Percentiles rank a stretch among this genome's conserved stretches.
phyloP scores from a whole-genome alignment of 1,139 yeast species.

The Meyerozyma elateridarum region DNA sequence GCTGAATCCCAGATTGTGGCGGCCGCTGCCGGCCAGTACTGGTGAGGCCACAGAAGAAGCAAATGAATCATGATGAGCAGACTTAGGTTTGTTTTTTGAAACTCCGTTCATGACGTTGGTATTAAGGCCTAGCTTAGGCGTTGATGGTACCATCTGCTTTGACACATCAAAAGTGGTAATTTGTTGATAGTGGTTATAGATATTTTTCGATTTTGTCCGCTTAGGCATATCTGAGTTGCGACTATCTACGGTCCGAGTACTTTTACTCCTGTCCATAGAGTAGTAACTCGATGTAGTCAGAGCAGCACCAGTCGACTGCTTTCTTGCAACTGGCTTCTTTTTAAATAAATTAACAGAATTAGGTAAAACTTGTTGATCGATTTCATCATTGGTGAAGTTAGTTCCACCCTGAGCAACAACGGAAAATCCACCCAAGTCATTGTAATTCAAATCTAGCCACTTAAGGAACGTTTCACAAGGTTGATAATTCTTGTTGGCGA shows the following conservation, averaged over 20 bases:
- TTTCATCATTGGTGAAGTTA: slow-evolving; percentile 11
- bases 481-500: slow-evolving; percentile 25
- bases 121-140: slow-evolving; percentile 1
- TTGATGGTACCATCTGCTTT: background rate
- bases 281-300: too few species aligned
- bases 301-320: slow-evolving; percentile 5
- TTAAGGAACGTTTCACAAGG: slow-evolving; percentile 22
- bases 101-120: background rate
- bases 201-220: slow-evolving; percentile 16
- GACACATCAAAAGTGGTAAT: background rate
- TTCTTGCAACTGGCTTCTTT: slow-evolving; percentile 9
- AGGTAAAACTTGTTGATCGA: slow-evolving; percentile 14
- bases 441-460: slow-evolving; percentile 27
- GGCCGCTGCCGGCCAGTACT: too few species aligned
- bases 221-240: slow-evolving; percentile 10
- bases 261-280: slow-evolving; percentile 5
- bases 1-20: too few species aligned
- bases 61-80: too few species aligned
- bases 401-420: slow-evolving; percentile 7
- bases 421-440: slow-evolving; percentile 12
- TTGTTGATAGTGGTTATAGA: slow-evolving; percentile 22
- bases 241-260: slow-evolving; percentile 7
- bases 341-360: slow-evolving; percentile 15
- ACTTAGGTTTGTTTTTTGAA: background rate
- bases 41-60: too few species aligned